Evolutionary conservation across 1,284 basidiomycete genomes (phyloP), one percentile per base, ranked within the genome.

Genomic region (Pyrrhoderma noxium): DNA sequence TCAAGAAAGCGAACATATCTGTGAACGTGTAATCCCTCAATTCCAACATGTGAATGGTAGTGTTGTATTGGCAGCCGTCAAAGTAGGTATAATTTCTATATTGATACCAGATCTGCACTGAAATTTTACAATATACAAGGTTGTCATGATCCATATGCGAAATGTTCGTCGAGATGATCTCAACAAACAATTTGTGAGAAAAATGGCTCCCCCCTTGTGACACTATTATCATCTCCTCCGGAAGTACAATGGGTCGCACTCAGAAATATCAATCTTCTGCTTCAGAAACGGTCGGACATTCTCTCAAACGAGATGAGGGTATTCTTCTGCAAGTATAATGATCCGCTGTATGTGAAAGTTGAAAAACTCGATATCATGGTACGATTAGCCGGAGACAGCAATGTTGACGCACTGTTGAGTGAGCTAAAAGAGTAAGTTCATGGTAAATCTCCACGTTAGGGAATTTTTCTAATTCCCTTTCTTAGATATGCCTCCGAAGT

Each of bases 281-380:
- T 98, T 18, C 96, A 99, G 68, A 93, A 94, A 60, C 83, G 92
- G 2, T 75, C 91, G 0, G 89, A 94, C 54, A 77, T 97, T 51
- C 78, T 99, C 4, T 82, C 86, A 23, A 94, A 90, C 68, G 95
- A 99, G 69, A 93, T 99, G 84, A 84, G 93, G 53, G 94, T 99
- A 21, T 99, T 99, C 69, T 99, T 99, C 75, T 99, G 96, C 85
- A 99, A 99, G 68, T 99, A 99, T 73, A 99, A 98, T 66, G 96
- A 99, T 64, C 95, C 96, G 2, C 74, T 94, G 31, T 99, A 99
- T 64, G 93, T 98, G 68, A 99, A 99, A 71, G 80, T 98, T 47
- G 95, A 96, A 67, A 99, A 99, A 68, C 73, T 99, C 56, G 96
- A 97, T 61, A 97, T 98, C 67, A 98, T 99, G 94, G 93, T 97